Base-by-base conservation (phyloP, 2,329 filamentous ascomycete species). In the Penicillium fuscoglaucum region DNA sequence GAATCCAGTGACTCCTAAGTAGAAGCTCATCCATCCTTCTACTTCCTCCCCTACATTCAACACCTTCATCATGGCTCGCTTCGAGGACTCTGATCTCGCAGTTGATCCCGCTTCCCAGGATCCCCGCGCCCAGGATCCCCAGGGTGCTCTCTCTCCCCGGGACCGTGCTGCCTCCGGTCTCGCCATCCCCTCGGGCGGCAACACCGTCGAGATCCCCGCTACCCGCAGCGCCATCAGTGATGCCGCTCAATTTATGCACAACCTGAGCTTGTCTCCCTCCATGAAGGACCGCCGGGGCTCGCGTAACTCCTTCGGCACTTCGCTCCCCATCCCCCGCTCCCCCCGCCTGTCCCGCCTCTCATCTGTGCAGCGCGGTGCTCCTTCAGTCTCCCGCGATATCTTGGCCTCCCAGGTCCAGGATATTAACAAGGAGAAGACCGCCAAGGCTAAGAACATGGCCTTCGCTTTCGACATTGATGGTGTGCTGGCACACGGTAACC, bases 391-490 rank as follows among this genome's bases (percentile, higher is more conserved):
- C 4, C 84, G 87, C 33, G 87, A 90, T 50, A 85, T 91, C 60
- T 78, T 91, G 61, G 87, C 86, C 39, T 84, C 86, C 3, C 88
- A 90, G 75, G 80, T 90, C 21, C 89, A 91, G 76, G 84, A 87
- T 62, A 79, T 90, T 63, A 81, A 83, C 66, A 75, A 82, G 57
- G 83, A 87, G 66, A 90, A 89, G 78, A 88, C 89, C 17, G 77
- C 77, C 31, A 82, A 83, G 58, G 88, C 87, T 58, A 91, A 91
- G 82, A 87, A 91, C 78, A 90, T 91, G 87, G 87, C 87, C 7
- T 92, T 92, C 64, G 89, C 87, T 68, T 93, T 92, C 70, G 78
- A 80, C 61, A 79, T 80, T 55, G 86, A 91, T 68, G 89, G 88
- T 79, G 88, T 91, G 58, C 80, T 91, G 26, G 88, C 90, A 57